Base-by-base conservation (phyloP, 495 filamentous ascomycete species). In the Neurospora sp. region DNA sequence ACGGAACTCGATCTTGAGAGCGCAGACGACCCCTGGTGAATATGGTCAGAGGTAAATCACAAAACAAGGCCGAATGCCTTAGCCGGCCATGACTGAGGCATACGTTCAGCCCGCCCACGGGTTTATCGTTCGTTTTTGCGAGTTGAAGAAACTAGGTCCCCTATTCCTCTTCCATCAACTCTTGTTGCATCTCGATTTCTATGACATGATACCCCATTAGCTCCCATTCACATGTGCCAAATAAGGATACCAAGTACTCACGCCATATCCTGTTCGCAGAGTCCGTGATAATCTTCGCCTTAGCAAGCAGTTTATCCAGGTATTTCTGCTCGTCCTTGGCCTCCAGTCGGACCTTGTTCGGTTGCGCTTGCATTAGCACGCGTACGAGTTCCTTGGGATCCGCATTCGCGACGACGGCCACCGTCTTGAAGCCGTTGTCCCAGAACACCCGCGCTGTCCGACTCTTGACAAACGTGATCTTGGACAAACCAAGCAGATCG, bases 401-500 rank as follows among this genome's bases (percentile, higher is more conserved):
- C 0, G 91, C 90, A 71, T 89, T 90, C 2, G 92, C 91, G 39
- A 95, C 83, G 0, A 88, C 85, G 43, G 88, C 87, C 69, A 94
- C 81, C 28, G 87, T 91, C 74, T 87, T 89, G 76, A 91, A 89
- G 0, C 92, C 93, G 81, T 92, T 93, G 43, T 94, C 93, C 82
- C 91, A 89, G 71, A 96, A 90, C 5, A 93, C 81, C 6, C 92
- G 83, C 7, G 93, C 93, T 0, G 92, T 94, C 72, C 89, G 89
- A 73, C 91, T 92, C 79, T 96, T 94, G 59, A 95, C 87, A 74
- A 88, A 93, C 0, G 91, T 91, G 21, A 95, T 88, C 81, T 92
- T 89, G 0, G 92, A 87, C 76, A 94, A 85, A 36, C 90, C 90
- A 34, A 94, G 82, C 28, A 94, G 84, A 76, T 95, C 92, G 0